Evolutionary conservation across 805 yeast species (phyloP), one percentile per base, ranked within the genome.

Genomic region (Metschnikowia proteae): DNA sequence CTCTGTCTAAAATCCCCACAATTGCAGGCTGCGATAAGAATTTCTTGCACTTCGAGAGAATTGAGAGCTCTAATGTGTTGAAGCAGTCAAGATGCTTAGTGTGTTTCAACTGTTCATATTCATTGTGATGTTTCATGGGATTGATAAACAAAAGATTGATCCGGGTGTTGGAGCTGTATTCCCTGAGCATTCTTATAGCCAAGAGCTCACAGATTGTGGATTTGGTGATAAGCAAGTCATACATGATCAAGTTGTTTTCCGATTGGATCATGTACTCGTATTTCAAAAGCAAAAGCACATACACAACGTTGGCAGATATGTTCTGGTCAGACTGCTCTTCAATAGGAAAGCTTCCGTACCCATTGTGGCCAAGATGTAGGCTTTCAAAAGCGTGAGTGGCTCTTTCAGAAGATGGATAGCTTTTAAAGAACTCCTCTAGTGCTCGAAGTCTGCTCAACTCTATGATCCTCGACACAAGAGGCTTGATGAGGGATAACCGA

Each of bases 1-100:
- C 70, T 43, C 76, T 72, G 43, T 74, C 73, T 34, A 79, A 55
- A 5, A 77, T 71, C 29, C 73, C 70, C 4, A 73, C 68, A 2
- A 79, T 70, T 4, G 76, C 69, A 1, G 83, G 83, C 57, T 79
- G 82, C 3, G 81, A 72, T 41, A 80, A 61, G 50, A 80, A 73
- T 53, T 66, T 66, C 55, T 79, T 80, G 2, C 83, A 76, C 48
- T 75, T 76, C n/a, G 80, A 70, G 36, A 76, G 68, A 42, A 79
- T 74, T 6, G 80, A 75, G 43, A 80, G 62, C 56, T 80, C 84
- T 37, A 80, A 59, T 0, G 82, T 75, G 42, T 53, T 81, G 64
- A 63, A 78, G 39, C 54, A 53, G 26, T 55, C 59, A n/a, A 55
- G 53, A 35, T 56, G 60, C 43, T 49, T 55, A 4, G 60, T 55